Evolutionary conservation across 176 grass and related monocot species (phyloP).

Genomic region (Bromus sterilis): DNA sequence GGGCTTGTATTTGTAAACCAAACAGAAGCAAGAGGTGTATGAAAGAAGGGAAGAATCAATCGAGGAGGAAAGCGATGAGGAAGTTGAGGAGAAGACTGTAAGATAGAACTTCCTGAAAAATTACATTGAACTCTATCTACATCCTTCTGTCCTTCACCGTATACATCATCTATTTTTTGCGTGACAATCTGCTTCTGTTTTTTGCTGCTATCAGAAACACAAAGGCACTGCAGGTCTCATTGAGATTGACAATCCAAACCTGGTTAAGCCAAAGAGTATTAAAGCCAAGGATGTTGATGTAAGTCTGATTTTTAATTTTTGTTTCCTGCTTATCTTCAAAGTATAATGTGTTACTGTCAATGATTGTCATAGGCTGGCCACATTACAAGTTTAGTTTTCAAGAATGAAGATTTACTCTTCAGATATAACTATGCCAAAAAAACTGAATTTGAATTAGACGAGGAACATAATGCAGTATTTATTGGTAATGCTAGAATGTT

Average conservation of each 20-base stretch:
- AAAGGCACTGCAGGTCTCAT: constrained; percentile 79
- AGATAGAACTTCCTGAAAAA: constrained; percentile 20
- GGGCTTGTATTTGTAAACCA: constrained; percentile 23
- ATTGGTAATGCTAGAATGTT: neutral
- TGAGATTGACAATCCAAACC: constrained; percentile 93
- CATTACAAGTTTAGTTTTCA: neutral
- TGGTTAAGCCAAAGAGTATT: constrained; percentile 65
- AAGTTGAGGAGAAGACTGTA: constrained; percentile 38
- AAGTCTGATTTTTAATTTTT: constrained; percentile 30
- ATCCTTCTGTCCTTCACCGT: neutral
- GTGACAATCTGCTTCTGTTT: neutral
- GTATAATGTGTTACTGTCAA: neutral
- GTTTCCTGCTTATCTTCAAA: neutral
- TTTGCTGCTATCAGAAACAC: constrained; percentile 39
- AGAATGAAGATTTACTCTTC: neutral
- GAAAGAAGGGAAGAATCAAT: constrained; percentile 44
- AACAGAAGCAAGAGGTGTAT: constrained; percentile 30
- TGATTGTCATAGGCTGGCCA: neutral
- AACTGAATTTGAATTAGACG: neutral
- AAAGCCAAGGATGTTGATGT: constrained; percentile 84
- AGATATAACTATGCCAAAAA: neutral
- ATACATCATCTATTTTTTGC: neutral
- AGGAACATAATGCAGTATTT: neutral
- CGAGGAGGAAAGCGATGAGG: constrained; percentile 59
- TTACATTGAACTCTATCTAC: neutral